Evolutionary conservation across 192 early-diverging fungal species (phyloP).

Genomic region (Linnemannia hyalina): DNA sequence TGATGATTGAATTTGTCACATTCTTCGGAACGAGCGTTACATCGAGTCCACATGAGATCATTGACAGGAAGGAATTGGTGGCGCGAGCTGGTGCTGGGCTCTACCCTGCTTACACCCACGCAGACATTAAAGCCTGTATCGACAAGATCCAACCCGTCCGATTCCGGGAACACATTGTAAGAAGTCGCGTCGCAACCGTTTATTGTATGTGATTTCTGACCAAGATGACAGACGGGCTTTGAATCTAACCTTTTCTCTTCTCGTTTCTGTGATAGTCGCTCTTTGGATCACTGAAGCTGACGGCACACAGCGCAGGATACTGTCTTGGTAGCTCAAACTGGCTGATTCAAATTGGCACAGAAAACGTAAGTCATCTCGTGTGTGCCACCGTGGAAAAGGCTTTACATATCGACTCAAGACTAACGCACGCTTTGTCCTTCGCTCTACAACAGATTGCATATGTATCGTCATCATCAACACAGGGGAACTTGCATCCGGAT

Average conservation of each 20-base stretch:
- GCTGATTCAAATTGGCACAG: slow-evolving; percentile 73
- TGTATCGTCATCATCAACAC: slow-evolving; percentile 61
- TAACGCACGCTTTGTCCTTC: background rate
- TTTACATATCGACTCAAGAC: background rate
- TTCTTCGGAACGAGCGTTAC: slow-evolving; percentile 61
- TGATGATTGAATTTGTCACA: slow-evolving; percentile 74
- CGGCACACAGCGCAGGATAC: slow-evolving; percentile 80
- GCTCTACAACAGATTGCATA: slow-evolving; percentile 46
- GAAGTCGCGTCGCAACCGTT: background rate
- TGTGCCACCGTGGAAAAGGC: background rate
- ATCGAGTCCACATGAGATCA: slow-evolving; percentile 37
- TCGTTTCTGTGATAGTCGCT: slow-evolving; percentile 30
- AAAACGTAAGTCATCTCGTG: slow-evolving; percentile 52
- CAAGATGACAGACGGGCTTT: background rate
- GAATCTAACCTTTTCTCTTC: background rate
- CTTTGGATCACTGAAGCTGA: slow-evolving; percentile 58
- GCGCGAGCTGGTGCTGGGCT: slow-evolving; percentile 36
- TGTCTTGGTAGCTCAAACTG: slow-evolving; percentile 82
- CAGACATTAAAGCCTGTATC: slow-evolving; percentile 70
- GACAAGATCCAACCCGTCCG: slow-evolving; percentile 71
- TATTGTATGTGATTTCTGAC: background rate
- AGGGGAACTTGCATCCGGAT: slow-evolving; percentile 61
- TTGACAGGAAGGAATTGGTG: slow-evolving; percentile 41
- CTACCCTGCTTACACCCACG: slow-evolving; percentile 65
- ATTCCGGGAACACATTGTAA: slow-evolving; percentile 67